Percentiles rank a stretch among this genome's conserved stretches.
Evolutionary conservation across 306 rosid species (phyloP).

Genomic region (Vigna radiata): DNA sequence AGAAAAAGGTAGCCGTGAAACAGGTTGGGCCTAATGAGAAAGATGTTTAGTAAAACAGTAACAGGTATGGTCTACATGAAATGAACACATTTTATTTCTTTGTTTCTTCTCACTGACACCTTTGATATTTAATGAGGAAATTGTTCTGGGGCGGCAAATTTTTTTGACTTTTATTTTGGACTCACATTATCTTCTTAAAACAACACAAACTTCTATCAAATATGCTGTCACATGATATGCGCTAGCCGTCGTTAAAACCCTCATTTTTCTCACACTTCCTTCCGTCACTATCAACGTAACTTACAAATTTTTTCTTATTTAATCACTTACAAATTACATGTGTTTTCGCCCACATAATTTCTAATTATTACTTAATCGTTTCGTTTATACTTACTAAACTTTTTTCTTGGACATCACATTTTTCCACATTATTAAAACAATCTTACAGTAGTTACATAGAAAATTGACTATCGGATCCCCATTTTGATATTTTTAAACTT

Average conservation of each 20-base stretch:
- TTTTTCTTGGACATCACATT: too few species aligned
- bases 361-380: too few species aligned
- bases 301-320: not conserved
- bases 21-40: not conserved
- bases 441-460: too few species aligned
- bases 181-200: not conserved
- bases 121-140: conserved; percentile 16
- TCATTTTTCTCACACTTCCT: not conserved
- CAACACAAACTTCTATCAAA: not conserved
- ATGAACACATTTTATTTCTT: conserved; percentile 57
- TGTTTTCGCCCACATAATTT: too few species aligned
- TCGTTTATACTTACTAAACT: too few species aligned
- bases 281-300: not conserved
- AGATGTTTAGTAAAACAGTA: conserved; percentile 15
- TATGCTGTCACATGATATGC: not conserved
- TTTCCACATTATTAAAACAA: too few species aligned
- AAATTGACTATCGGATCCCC: too few species aligned
- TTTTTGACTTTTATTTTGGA: not conserved
- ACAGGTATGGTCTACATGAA: conserved; percentile 57
- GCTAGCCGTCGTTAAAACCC: conserved; percentile 30
- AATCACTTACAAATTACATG: too few species aligned
- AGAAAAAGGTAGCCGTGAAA: not conserved
- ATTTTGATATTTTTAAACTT: too few species aligned
- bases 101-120: not conserved
- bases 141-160: conserved; percentile 38